Evolutionary conservation across 116 monocot species (phyloP), one percentile per base, ranked within the genome.

Genomic region (Iris pallida): DNA sequence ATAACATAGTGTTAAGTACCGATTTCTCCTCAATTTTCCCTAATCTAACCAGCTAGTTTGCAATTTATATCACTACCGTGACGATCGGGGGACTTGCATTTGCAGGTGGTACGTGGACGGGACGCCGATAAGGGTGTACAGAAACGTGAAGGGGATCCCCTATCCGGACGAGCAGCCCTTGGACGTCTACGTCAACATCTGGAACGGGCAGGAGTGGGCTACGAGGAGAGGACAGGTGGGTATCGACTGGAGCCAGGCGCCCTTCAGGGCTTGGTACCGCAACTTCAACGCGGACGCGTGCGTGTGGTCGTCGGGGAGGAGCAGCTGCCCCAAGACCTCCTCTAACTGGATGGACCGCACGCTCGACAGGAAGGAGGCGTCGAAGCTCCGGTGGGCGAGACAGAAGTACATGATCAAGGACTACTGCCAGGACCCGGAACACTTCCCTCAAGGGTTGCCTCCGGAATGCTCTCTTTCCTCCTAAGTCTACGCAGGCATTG

Each of bases 121-220:
- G 8, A 55, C 13, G 42, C 67, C 67, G 0, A 54, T 67, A 12
- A 42, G 67, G 16, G 67, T 67, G 42, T 67, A 11, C 16, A 67
- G 20, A 47, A 67, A 67, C 15, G 43, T 43, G 2, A 3, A 68
- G 1, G 80, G 80, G 9, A 45, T 92, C 16, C 74, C 80, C 7
- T 92, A 71, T 71, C 85, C 85, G 0, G 75, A 60, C 48, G 15
- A 40, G 42, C 85, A 79, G 45, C 59, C 78, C 2, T 77, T 87
- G 80, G 78, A 55, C 16, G 68, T 65, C 9, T 83, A 78, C 20
- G 75, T 77, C 0, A 88, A 85, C 68, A 59, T 88, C 6, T 88
- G 88, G 83, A 65, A 87, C 12, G 91, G 80, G 0, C 87, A 87
- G 13, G 75, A 80, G 64, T 87, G 87, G 85, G 85, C 91, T 8